Conservation (phyloP, 225 moss, liverwort and hornwort species). For the Pleurozium schreberi region DNA sequence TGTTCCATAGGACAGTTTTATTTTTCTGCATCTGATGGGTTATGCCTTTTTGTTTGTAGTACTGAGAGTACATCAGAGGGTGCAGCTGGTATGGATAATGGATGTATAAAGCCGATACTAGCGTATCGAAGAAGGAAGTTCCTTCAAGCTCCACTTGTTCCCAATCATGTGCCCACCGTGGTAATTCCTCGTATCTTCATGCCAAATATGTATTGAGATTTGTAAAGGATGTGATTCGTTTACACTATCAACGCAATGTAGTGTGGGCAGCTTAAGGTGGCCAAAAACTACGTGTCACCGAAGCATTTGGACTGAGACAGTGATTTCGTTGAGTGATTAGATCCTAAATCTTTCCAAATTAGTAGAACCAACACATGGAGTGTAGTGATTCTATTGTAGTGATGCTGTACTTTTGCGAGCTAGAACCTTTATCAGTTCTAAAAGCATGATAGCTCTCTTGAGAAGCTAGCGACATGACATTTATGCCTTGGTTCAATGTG, state of each 20-base stretch:
- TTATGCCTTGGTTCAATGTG: neutral
- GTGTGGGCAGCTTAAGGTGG: neutral
- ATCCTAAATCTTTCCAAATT: neutral
- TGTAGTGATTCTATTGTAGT: neutral
- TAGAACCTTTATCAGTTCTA: neutral
- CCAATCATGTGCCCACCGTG: constrained; percentile 8
- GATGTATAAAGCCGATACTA: neutral
- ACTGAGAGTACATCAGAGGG: constrained; percentile 17
- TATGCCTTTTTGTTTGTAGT: constrained; percentile 31
- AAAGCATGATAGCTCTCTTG: neutral
- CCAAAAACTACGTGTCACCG: neutral
- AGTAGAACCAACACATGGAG: neutral
- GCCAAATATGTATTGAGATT: neutral
- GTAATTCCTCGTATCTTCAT: constrained; percentile 4
- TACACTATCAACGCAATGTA: neutral
- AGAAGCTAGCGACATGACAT: neutral
- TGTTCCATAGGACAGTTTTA: neutral
- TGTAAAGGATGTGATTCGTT: neutral
- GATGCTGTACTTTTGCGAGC: neutral
- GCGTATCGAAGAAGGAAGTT: constrained; percentile 20
- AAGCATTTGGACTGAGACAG: neutral
- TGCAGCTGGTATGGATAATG: constrained; percentile 6
- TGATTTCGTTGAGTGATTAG: neutral
- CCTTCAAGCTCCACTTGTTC: neutral
- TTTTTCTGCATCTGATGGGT: neutral